Evolutionary conservation across 2,329 filamentous ascomycete genomes (phyloP), one percentile per base, ranked within the genome.

Genomic region (Xylariaceae sp.): DNA sequence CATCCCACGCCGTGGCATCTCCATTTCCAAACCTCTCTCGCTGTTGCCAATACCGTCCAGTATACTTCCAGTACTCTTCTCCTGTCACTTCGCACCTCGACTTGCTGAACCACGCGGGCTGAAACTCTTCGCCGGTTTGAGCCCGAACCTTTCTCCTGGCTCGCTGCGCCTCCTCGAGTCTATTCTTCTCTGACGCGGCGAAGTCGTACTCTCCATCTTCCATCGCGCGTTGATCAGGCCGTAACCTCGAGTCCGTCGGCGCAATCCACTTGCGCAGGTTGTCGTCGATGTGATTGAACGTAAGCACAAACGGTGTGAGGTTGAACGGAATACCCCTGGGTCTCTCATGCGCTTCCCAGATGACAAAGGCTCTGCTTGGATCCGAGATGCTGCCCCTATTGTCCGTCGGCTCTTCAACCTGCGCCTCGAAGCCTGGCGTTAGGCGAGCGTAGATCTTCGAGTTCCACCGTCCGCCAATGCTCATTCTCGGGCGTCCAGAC

Each of bases 181-280:
- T 80, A 63, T 92, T 94, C 81, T 99, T 99, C 75, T 99, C 94
- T 5, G 81, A 82, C 0, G 92, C 94, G 1, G 94, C 94, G 52
- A 94, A 78, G 63, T 97, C 92, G 65, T 99, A 99, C 69, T 91
- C 83, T n/a, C 92, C 94, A 54, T 97, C 91, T 68, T 99, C 94
- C 94, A 99, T 99, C 2, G 94, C 94, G 11, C 94, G 81, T 73
- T 99, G 94, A 68, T 99, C 94, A 0, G 94, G 92, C 30, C 94
- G 80, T 31, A 96, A 75, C n/a, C 94, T 80, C 1, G 92, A 95
- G 68, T 99, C 94, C 0, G 94, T 99, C 1, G 94, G 94, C 35
- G 94, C 88, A 14, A 99, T 73, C 71, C 86, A 83, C 5, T 86
- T 81, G 45, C 73, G 75, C 15, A 99, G 77, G n/a, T 81, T 75